A percentile compares a stretch with the other conserved stretches of the same genome.
Conservation (phyloP, 352 stramenopile species). For the Pythium utonaiense region DNA sequence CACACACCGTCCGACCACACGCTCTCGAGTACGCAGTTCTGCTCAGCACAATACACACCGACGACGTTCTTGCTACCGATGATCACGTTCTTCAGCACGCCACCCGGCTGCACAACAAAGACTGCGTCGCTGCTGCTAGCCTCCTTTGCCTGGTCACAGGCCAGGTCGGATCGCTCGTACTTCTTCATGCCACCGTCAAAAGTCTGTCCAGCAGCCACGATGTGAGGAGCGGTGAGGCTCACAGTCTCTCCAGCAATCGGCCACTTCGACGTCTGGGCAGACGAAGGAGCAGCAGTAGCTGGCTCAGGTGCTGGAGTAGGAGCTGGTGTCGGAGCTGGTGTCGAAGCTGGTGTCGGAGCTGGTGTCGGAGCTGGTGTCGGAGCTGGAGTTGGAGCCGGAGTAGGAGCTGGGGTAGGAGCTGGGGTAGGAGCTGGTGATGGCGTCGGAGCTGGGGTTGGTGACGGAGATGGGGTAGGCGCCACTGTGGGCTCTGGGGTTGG, state of each 20-base stretch:
- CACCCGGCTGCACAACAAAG: slow-evolving; percentile 59
- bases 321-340: slow-evolving; percentile 9
- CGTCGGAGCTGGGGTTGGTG: slow-evolving; percentile 3
- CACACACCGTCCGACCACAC: slow-evolving; percentile 58
- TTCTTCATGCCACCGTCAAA: slow-evolving; percentile 65
- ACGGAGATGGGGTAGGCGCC: neutral
- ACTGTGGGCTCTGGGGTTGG: neutral
- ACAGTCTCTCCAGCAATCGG: slow-evolving; percentile 39
- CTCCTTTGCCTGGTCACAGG: slow-evolving; percentile 31
- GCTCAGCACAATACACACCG: slow-evolving; percentile 48
- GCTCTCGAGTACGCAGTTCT: slow-evolving; percentile 60
- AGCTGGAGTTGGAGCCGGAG: neutral
- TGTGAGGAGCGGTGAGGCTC: slow-evolving; percentile 24
- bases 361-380: slow-evolving; percentile 13
- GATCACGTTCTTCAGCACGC: slow-evolving; percentile 60
- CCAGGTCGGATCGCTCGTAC: slow-evolving; percentile 52
- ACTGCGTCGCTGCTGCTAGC: slow-evolving; percentile 42
- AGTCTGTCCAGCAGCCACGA: slow-evolving; percentile 29
- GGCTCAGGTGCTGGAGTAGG: slow-evolving; percentile 14
- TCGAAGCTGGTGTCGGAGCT: slow-evolving; percentile 16
- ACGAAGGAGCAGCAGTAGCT: slow-evolving; percentile 9
- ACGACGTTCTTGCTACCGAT: slow-evolving; percentile 39
- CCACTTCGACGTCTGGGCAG: slow-evolving; percentile 32
- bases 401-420: neutral
- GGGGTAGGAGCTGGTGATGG: slow-evolving; percentile 16